Percentiles rank a stretch among this genome's conserved stretches.
These are phyloP conservation scores for Chaetomidium leptoderma DNA, from an alignment of 495 filamentous ascomycete species.

Conservation along the genomic window DNA sequence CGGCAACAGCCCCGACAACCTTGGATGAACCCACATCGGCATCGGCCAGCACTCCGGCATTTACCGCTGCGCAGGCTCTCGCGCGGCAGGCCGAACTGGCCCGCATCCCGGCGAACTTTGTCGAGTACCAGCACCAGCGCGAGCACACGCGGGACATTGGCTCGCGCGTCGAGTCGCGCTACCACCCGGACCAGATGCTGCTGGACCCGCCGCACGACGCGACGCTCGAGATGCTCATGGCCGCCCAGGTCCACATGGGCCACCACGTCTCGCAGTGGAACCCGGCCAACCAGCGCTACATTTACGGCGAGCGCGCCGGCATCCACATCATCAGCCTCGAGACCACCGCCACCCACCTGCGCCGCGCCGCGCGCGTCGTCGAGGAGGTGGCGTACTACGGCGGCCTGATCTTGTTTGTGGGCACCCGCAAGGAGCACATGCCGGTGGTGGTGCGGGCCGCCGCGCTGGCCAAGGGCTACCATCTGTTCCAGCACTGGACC, in stretches of 20 bases:
- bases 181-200: conserved; percentile 64
- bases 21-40: conserved; percentile 8
- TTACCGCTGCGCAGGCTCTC: conserved; percentile 10
- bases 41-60: conserved; percentile 5
- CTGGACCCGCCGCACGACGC: conserved; percentile 72
- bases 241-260: conserved; percentile 84
- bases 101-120: conserved; percentile 31
- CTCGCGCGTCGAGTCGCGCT: conserved; percentile 50
- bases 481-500: conserved; percentile 92
- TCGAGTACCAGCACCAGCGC: conserved; percentile 24
- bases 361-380: conserved; percentile 84
- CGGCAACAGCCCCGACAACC: conserved; percentile 6
- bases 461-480: conserved; percentile 69
- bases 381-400: conserved; percentile 77
- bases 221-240: conserved; percentile 87
- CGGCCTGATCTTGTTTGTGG: conserved; percentile 86
- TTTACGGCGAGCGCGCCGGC: conserved; percentile 82
- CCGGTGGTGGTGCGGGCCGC: conserved; percentile 75
- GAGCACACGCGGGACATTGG: conserved; percentile 47
- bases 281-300: conserved; percentile 89
- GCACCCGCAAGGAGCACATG: conserved; percentile 75
- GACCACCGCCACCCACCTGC: conserved; percentile 76
- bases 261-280: conserved; percentile 94
- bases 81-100: conserved; percentile 24
- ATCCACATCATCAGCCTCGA: conserved; percentile 95